phyloP scores from a whole-genome alignment of 2,329 filamentous ascomycete genomes.

The Talaromyces pinophilus region DNA sequence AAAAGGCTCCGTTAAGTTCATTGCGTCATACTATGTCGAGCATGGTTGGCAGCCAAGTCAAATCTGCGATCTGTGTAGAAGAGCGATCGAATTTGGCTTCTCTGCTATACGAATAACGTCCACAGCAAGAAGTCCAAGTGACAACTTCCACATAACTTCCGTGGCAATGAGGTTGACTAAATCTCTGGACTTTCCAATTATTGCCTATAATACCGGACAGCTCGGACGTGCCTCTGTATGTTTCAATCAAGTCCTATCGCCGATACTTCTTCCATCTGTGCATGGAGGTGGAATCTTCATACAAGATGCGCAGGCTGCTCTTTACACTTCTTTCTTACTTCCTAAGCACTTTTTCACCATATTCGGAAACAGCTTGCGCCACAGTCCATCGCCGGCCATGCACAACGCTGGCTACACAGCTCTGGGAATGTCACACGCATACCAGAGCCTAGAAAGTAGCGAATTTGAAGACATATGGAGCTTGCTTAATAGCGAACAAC shows the following conservation, averaged over 20 bases:
- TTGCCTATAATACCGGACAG: conserved; percentile 29
- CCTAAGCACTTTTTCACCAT: conserved; percentile 27
- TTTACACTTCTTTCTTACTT: conserved; percentile 23
- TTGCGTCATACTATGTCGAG: neutral
- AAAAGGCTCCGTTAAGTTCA: neutral
- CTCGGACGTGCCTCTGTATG: conserved; percentile 28
- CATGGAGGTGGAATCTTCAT: neutral
- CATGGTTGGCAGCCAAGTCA: neutral
- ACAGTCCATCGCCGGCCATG: conserved; percentile 32
- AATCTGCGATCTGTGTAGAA: neutral
- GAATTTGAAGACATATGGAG: conserved; percentile 22
- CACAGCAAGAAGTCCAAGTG: neutral
- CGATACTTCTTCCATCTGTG: conserved; percentile 23
- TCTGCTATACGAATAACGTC: conserved; percentile 4
- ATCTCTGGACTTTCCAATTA: conserved; percentile 23
- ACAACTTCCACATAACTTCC: neutral
- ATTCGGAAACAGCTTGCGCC: conserved; percentile 28
- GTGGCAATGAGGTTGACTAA: conserved; percentile 1
- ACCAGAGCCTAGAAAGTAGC: conserved; percentile 21
- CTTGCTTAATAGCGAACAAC: conserved; percentile 23
- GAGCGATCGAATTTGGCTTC: neutral
- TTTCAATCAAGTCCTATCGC: conserved; percentile 30
- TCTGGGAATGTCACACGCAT: conserved; percentile 31
- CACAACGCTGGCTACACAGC: conserved; percentile 30
- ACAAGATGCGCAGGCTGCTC: conserved; percentile 3